Base-by-base conservation (phyloP, 371 early-diverging fungal genomes). In the Syncephalis fuscata region DNA sequence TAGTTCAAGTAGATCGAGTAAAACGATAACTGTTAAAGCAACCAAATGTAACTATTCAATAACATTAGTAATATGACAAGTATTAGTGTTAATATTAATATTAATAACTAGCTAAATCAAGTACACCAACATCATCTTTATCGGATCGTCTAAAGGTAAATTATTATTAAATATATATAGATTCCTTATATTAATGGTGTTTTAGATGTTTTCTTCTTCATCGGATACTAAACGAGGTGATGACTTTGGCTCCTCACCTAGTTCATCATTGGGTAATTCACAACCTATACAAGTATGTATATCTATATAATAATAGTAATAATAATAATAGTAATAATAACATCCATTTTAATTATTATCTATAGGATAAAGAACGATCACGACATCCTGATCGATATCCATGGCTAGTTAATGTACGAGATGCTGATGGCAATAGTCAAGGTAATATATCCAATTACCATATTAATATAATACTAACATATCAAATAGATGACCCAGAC, bases 381-480 rank as follows among this genome's bases (percentile, higher is more conserved):
- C 76, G 85, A 53, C 91, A 92, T 51, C 82, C 78, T 2, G 80
- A 77, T 36, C 72, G 96, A 32, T 96, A 90, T 51, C 51, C 67
- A 4, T 96, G 89, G 89, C 71, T 99, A 9, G 68, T 74, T 44
- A 69, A 96, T 50, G 60, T 84, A 19, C 70, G 67, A 26, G 99
- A 98, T 63, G 80, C 70, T 0, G 68, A 93, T 45, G 74, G 73
- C 32, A 70, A 76, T 44, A 68, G 64, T 2, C 56, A 64, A 49
- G 65, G 73, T 73, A 64, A 9, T 27, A 32, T 21, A 26, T 17
- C 10, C 21, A 39, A 16, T 7, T 7, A 20, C 24, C 27, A 16
- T 17, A 22, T 20, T 24, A 48, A 32, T 32, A 32, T 11, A 32
- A 7, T 4, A 32, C 32, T n/a, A 32, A 7, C 7, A 32, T 11